Percentiles rank a stretch among this genome's conserved stretches.
phyloP scores from a whole-genome alignment of 345 rosid species.

The Durio zibethinus region DNA sequence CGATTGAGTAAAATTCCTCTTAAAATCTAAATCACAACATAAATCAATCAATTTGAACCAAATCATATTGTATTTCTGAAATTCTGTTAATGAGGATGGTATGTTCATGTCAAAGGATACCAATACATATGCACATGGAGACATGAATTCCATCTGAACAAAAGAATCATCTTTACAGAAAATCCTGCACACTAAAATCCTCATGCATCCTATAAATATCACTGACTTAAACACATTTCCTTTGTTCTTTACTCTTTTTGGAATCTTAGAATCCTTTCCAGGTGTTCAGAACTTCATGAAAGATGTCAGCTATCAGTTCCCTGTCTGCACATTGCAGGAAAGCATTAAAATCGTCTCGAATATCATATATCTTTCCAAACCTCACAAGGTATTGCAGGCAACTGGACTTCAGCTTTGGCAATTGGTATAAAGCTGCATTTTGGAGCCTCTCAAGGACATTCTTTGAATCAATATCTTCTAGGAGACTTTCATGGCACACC shows the following conservation, averaged over 20 bases:
- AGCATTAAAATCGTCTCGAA: conserved; percentile 63
- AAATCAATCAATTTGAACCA: conserved; percentile 21
- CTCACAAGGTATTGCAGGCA: conserved; percentile 89
- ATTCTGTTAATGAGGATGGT: conserved; percentile 21
- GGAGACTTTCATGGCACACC: conserved; percentile 76
- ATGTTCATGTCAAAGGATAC: conserved; percentile 33
- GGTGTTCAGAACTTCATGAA: conserved; percentile 71
- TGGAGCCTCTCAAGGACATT: conserved; percentile 91
- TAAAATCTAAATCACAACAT: neutral
- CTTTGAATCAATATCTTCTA: conserved; percentile 75
- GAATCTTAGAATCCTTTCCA: conserved; percentile 86
- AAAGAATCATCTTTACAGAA: conserved; percentile 44
- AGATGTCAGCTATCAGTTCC: conserved; percentile 77
- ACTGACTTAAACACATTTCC: neutral
- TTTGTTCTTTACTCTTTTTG: neutral
- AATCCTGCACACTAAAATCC: conserved; percentile 31
- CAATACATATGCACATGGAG: conserved; percentile 10
- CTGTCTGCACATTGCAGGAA: conserved; percentile 79
- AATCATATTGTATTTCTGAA: conserved; percentile 37
- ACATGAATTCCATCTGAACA: conserved; percentile 32
- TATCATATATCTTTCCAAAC: conserved; percentile 89
- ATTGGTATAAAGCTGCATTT: conserved; percentile 56
- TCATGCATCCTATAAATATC: conserved; percentile 2
- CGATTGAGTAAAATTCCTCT: neutral
- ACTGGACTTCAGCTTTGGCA: conserved; percentile 68